Base-by-base conservation (phyloP, 2,329 filamentous ascomycete species). In the Diaporthe sp. region DNA sequence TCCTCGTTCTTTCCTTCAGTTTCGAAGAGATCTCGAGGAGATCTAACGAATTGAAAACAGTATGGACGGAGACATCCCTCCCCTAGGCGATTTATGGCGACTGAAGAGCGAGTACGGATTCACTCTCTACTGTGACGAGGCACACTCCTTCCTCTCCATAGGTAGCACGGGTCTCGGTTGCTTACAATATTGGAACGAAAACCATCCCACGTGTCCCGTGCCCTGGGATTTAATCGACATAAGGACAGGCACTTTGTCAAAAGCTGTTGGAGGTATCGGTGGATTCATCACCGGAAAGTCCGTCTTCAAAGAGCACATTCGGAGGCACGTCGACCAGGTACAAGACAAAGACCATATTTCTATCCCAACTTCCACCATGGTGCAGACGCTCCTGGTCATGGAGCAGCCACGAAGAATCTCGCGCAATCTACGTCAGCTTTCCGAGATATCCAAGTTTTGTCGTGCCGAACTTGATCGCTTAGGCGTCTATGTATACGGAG, bases 81-180 rank as follows among this genome's bases (percentile, higher is more conserved):
- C 55, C 4, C 31, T 58, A 42, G 12, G 67, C 60, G 1, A 57
- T 76, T 2, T 76, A 2, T 28, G 34, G 31, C 72, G 51, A 2
- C 20, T 79, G 25, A 79, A 79, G 55, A 55, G 65, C 4, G 20
- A 53, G 1, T 76, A 78, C 39, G 47, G 57, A 17, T 79, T 79
- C 22, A 67, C 61, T 5, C 57, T 79, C 1, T 78, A 75, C 34
- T 79, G 78, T 70, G 76, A 79, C 57, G 78, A 79, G 37, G 73
- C 76, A 1, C 76, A 77, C 42, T 77, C 78, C 0, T 77, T 79
- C 25, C 58, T 78, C 2, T 76, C 77, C 3, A 58, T 77, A 4
- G 78, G 78, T 0, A 72, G 61, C 44, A 78, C 71, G 17, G 78
- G 78, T 9, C 74, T 71, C 6, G 77, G 78, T 34, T 78, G 76